These are phyloP conservation scores for Colletotrichum theobromicola DNA, from an alignment of 2,329 filamentous ascomycete species.

Conservation along the genomic window DNA sequence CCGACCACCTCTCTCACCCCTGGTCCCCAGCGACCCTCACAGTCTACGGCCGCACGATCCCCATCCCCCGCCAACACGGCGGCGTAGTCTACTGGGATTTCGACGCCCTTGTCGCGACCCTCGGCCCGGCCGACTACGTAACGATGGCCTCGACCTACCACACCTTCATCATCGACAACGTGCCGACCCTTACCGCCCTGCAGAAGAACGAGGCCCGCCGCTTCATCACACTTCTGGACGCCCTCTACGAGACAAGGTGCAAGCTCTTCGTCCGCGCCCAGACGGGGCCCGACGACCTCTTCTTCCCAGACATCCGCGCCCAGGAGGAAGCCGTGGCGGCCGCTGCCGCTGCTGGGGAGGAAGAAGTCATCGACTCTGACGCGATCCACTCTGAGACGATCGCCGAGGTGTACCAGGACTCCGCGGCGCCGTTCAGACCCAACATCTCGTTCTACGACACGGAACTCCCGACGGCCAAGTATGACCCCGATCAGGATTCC, in stretches of 20 bases:
- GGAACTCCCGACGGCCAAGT: slow-evolving; percentile 48
- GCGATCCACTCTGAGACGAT: slow-evolving; percentile 50
- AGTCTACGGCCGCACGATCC: slow-evolving; percentile 69
- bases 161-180: slow-evolving; percentile 74
- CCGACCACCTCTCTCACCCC: slow-evolving; percentile 13
- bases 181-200: slow-evolving; percentile 69
- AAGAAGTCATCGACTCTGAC: slow-evolving; percentile 32
- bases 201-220: slow-evolving; percentile 83
- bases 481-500: slow-evolving; percentile 63
- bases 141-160: slow-evolving; percentile 81
- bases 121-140: slow-evolving; percentile 84
- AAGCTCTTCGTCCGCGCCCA: slow-evolving; percentile 74
- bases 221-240: slow-evolving; percentile 82
- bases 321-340: neutral
- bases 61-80: slow-evolving; percentile 61
- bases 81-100: slow-evolving; percentile 72
- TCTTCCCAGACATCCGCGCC: slow-evolving; percentile 68
- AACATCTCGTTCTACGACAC: slow-evolving; percentile 73
- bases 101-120: slow-evolving; percentile 66
- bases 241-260: slow-evolving; percentile 81
- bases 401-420: slow-evolving; percentile 78
- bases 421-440: slow-evolving; percentile 77
- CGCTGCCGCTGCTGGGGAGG: neutral
- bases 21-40: slow-evolving; percentile 51
- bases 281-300: slow-evolving; percentile 73